Percentiles rank a stretch among this genome's conserved stretches.
Evolutionary conservation across 2,329 filamentous ascomycete species (phyloP).

Genomic region (Colletotrichum horii): DNA sequence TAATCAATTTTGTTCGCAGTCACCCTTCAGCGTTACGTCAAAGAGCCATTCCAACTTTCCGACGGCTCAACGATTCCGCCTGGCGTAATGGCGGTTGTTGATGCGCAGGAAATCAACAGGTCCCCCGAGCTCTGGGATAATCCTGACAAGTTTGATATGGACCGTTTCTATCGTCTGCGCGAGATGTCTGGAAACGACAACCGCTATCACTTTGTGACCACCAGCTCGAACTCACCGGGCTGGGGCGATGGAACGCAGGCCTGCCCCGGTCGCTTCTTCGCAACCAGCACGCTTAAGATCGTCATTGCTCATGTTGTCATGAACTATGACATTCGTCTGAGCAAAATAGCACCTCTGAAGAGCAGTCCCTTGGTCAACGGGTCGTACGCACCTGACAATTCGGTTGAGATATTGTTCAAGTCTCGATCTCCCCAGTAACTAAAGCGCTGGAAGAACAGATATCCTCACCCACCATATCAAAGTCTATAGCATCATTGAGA

Average conservation of each 20-base stretch:
- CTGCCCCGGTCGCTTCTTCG: not conserved
- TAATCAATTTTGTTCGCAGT: not conserved
- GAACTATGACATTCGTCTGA: not conserved
- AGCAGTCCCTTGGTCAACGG: not conserved
- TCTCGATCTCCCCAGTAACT: not conserved
- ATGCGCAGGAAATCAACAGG: not conserved
- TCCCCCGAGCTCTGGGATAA: not conserved
- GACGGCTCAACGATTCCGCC: not conserved
- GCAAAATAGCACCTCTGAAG: not conserved
- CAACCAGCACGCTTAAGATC: not conserved
- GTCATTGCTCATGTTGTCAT: not conserved
- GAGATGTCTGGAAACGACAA: not conserved
- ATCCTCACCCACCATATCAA: not conserved
- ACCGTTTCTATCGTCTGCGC: not conserved
- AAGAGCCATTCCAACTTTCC: not conserved
- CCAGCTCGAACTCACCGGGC: not conserved
- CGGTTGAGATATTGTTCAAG: not conserved
- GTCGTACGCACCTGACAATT: not conserved
- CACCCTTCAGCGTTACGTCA: not conserved
- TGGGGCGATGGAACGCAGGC: not conserved
- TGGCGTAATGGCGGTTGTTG: not conserved
- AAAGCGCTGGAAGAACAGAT: not conserved
- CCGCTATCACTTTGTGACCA: not conserved
- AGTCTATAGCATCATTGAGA: not conserved
- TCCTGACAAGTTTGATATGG: not conserved